A percentile compares a stretch with the other conserved stretches of the same genome.
phyloP scores from a whole-genome alignment of 2,329 filamentous ascomycete species.

The Paecilomyces dactylethromorphus region DNA sequence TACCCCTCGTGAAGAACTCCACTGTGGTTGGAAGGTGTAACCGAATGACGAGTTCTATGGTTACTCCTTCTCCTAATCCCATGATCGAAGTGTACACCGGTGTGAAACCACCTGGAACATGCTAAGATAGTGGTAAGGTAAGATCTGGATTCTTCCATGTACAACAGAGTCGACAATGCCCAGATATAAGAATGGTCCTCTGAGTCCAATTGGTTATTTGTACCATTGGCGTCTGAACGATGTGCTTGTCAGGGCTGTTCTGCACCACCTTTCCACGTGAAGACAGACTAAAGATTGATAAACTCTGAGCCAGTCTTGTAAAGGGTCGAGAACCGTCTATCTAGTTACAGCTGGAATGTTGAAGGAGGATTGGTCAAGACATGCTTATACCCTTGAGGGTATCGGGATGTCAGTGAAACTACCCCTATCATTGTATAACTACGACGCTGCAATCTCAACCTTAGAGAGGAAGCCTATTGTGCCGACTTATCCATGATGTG shows the following conservation, averaged over 20 bases:
- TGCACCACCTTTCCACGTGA: background rate
- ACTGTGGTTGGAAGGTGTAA: background rate
- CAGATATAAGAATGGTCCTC: background rate
- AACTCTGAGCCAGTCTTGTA: background rate
- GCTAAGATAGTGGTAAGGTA: background rate
- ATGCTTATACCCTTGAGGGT: background rate
- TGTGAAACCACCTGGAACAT: background rate
- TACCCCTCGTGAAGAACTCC: background rate
- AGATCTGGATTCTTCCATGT: background rate
- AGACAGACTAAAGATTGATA: background rate
- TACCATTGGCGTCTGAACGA: background rate
- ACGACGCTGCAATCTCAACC: background rate
- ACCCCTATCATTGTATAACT: background rate
- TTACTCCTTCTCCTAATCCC: background rate
- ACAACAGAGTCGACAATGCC: background rate
- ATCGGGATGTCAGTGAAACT: background rate
- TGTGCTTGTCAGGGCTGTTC: background rate
- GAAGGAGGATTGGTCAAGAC: background rate
- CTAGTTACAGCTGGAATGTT: background rate
- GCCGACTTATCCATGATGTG: background rate
- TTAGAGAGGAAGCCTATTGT: background rate
- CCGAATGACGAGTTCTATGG: background rate
- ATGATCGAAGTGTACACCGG: background rate
- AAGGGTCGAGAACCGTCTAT: background rate
- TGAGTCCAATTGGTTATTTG: background rate